Evolutionary conservation across 2,329 filamentous ascomycete genomes (phyloP).

Genomic region (Capronia epimyces): DNA sequence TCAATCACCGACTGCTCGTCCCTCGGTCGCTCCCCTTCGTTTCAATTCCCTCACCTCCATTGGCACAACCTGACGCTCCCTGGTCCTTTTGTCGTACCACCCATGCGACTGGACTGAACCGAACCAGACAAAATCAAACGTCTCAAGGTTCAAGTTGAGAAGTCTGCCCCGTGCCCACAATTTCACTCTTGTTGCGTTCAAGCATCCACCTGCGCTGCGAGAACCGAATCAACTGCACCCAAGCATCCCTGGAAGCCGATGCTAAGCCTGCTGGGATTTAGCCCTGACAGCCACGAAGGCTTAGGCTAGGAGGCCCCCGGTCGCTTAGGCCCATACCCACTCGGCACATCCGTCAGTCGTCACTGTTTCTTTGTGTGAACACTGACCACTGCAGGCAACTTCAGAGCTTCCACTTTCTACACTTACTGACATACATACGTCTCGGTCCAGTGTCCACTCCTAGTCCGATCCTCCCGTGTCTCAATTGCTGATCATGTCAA

Average conservation of each 20-base stretch:
- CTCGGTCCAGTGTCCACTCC: not conserved
- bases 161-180: not conserved
- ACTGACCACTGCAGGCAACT: not conserved
- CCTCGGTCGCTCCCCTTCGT: not conserved
- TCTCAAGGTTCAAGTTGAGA: not conserved
- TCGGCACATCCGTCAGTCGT: not conserved
- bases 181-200: not conserved
- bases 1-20: not conserved
- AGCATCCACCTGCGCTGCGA: not conserved
- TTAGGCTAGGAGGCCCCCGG: constrained; percentile 10
- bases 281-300: not conserved
- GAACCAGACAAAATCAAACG: not conserved
- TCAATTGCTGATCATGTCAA: constrained; percentile 21
- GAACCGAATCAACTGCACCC: constrained; percentile 14
- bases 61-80: not conserved
- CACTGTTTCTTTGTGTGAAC: not conserved
- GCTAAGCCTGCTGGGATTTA: not conserved
- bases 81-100: constrained; percentile 1
- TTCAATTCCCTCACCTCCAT: not conserved
- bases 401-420: not conserved
- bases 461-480: constrained; percentile 19
- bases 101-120: not conserved
- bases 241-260: constrained; percentile 8
- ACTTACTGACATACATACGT: not conserved
- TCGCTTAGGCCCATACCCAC: not conserved